Percentiles rank a stretch among this genome's conserved stretches.
Conservation (phyloP, 306 rosid genomes). For the Dalbergia cultrata region DNA sequence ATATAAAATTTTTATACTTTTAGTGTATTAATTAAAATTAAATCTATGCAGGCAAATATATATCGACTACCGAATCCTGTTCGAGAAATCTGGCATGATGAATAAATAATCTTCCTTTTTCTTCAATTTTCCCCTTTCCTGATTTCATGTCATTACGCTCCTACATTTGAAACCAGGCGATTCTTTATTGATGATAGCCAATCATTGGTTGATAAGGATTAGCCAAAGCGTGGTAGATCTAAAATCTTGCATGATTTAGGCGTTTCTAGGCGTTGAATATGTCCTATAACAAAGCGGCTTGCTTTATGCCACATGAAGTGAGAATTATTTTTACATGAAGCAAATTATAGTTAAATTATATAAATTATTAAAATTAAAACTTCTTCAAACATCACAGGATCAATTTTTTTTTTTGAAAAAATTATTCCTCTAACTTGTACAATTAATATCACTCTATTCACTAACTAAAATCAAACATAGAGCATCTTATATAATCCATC, state of each 20-base stretch:
- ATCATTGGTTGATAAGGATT: conserved; percentile 26
- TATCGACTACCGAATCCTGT: background rate
- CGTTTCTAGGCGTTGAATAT: conserved; percentile 33
- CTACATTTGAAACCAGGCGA: conserved; percentile 21
- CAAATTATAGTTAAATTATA: too few species aligned
- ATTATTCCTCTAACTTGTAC: too few species aligned
- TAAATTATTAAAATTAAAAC: too few species aligned
- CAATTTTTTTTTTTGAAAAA: too few species aligned
- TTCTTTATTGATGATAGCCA: conserved; percentile 10
- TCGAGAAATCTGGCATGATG: background rate
- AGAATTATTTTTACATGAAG: background rate
- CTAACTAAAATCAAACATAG: too few species aligned
- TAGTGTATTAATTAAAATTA: too few species aligned
- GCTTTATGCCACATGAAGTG: background rate
- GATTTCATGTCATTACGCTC: conserved; percentile 25
- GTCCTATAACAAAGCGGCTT: conserved; percentile 18
- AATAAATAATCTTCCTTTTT: conserved; percentile 22
- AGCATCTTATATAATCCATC: conserved; percentile 5
- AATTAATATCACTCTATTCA: too few species aligned
- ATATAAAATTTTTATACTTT: too few species aligned
- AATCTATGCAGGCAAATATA: background rate
- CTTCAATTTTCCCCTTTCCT: background rate
- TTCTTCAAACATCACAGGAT: too few species aligned
- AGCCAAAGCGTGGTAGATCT: conserved; percentile 25
- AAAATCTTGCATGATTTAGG: conserved; percentile 42